Conservation (phyloP, 192 early-diverging fungal species). For the Oehlia diaphana region DNA sequence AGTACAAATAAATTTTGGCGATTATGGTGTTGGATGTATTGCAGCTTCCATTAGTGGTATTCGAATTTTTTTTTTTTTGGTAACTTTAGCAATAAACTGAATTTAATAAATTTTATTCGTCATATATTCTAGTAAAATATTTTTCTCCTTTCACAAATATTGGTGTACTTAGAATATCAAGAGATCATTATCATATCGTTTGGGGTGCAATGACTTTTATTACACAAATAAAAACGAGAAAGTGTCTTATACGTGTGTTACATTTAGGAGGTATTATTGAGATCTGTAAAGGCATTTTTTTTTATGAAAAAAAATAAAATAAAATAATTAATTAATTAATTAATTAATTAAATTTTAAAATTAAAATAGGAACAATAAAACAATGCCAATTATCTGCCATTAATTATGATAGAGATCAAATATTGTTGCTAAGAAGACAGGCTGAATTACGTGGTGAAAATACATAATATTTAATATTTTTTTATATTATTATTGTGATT, state of each 20-base stretch:
- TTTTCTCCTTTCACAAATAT: conserved; percentile 49
- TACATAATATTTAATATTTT: neutral
- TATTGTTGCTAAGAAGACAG: conserved; percentile 19
- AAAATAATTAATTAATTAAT: neutral
- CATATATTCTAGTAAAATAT: conserved; percentile 44
- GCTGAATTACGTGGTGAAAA: neutral
- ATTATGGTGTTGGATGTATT: conserved; percentile 43
- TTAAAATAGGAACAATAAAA: conserved; percentile 37
- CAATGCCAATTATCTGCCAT: conserved; percentile 44
- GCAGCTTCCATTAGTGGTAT: conserved; percentile 39
- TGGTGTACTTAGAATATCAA: conserved; percentile 45
- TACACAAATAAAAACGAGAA: conserved; percentile 38
- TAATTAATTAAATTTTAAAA: neutral
- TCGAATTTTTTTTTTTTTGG: too few species aligned
- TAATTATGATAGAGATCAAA: conserved; percentile 43
- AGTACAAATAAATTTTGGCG: conserved; percentile 49
- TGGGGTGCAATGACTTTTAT: conserved; percentile 52
- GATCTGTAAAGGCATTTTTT: neutral
- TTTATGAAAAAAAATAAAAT: neutral
- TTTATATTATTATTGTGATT: neutral
- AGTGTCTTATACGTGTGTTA: conserved; percentile 42
- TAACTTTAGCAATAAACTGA: too few species aligned
- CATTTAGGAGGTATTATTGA: conserved; percentile 43
- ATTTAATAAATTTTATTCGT: neutral
- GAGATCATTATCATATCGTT: conserved; percentile 45